A percentile compares a stretch with the other conserved stretches of the same genome.
These are phyloP conservation scores for Suillus americanus DNA, from an alignment of 768 basidiomycete genomes.

Conservation along the genomic window DNA sequence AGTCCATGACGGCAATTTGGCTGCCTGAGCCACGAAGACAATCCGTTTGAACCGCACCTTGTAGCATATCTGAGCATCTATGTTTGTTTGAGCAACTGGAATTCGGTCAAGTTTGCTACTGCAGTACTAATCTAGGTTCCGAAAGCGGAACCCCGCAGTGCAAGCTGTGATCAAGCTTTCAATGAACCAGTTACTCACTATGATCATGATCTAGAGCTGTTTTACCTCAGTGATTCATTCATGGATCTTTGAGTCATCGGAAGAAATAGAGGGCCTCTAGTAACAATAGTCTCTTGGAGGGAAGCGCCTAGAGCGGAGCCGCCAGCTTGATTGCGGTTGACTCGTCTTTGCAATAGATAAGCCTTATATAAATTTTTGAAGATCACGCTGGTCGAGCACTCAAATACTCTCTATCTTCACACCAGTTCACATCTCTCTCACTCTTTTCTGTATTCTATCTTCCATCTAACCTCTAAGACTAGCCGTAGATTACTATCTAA, in stretches of 20 bases:
- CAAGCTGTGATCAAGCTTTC: too few species aligned
- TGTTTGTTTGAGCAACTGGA: neutral
- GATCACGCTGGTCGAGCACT: neutral
- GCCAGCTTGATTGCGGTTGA: constrained; percentile 3
- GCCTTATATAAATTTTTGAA: neutral
- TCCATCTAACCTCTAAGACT: neutral
- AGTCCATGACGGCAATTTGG: constrained; percentile 3
- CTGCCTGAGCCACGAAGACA: constrained; percentile 11
- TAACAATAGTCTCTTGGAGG: neutral
- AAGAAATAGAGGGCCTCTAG: neutral
- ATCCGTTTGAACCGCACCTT: constrained; percentile 1
- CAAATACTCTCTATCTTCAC: neutral
- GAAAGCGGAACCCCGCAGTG: neutral
- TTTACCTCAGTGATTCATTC: too few species aligned
- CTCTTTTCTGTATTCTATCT: constrained; percentile 9
- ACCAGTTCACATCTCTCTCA: neutral
- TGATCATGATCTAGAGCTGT: too few species aligned
- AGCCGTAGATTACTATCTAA: constrained; percentile 4
- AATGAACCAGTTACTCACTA: too few species aligned
- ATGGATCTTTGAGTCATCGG: neutral
- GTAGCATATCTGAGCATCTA: constrained; percentile 11
- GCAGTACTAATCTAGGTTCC: neutral
- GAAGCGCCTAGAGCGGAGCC: constrained; percentile 1
- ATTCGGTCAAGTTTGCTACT: neutral
- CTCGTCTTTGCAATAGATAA: neutral